Evolutionary conservation across 306 rosid genomes (phyloP), one percentile per base, ranked within the genome.

Genomic region (Trifolium pratense): DNA sequence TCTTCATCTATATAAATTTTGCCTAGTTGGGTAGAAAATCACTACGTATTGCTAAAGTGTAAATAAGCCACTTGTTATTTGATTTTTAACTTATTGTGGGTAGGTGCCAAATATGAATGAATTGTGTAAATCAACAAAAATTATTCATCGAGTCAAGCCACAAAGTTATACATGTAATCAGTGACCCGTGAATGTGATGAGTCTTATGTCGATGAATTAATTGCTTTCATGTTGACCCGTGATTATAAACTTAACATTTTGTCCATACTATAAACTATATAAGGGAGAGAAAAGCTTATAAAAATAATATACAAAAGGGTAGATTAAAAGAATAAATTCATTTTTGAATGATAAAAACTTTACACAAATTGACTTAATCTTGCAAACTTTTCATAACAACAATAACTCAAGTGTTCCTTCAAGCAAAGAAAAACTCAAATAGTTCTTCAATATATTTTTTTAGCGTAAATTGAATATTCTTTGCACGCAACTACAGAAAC

Each of bases 1-100:
- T 75, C 68, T 69, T 62, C 37, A 12, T 5, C 48, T 17, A 37
- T 65, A 17, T 11, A 21, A 34, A 79, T 15, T 23, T 53, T 53
- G 15, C 14, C 60, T 53, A 52, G 18, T 53, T 53, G 42, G 42
- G 43, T 64, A 39, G 58, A 61, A 60, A 57, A 68, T 0, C 16
- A 37, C 7, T 42, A 55, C 49, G 34, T 65, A 13, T 72, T 21
- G 29, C 9, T 12, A 55, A 21, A 66, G 43, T 58, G 34, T 29
- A 39, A 68, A 36, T 10, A 21, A 12, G 69, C 63, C 63, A 75
- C 68, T 59, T 69, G 70, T 60, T 42, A 59, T 64, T 71, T 45
- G 11, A 23, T 68, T 76, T 58, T 77, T 6, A 51, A 61, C 55
- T 79, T 18, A 49, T 60, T 3, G 9, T 74, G 66, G 66, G 57